Percentiles rank a stretch among this genome's conserved stretches.
phyloP scores from a whole-genome alignment of 139 green algal species.

The Pseudopediastrum boryanum region DNA sequence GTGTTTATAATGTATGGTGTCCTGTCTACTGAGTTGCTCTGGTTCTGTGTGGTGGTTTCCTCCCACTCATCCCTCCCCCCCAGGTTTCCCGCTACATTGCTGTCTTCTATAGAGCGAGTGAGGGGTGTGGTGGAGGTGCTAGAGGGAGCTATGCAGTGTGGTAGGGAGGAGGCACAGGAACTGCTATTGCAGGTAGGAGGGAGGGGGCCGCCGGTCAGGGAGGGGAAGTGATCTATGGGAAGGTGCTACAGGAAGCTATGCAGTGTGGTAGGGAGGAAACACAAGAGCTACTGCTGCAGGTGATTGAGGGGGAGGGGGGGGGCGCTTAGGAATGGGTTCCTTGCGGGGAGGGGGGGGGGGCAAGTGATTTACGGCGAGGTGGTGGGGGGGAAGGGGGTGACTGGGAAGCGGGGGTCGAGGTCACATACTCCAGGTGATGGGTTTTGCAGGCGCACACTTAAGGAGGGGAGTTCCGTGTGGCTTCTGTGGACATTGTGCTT shows the following conservation, averaged over 20 bases:
- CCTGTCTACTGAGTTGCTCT: not conserved
- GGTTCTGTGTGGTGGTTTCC: not conserved
- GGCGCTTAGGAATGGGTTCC: not conserved
- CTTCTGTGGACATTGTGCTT: not conserved
- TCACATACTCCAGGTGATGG: not conserved
- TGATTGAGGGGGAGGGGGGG: not conserved
- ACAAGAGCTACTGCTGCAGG: slow-evolving; percentile 31
- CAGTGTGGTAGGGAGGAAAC: slow-evolving; percentile 4
- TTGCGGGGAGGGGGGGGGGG: too few species aligned
- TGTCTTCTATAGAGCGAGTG: not conserved
- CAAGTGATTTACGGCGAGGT: too few species aligned
- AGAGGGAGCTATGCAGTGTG: not conserved
- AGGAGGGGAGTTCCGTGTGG: not conserved
- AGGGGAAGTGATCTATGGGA: too few species aligned
- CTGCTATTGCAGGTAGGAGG: slow-evolving; percentile 26
- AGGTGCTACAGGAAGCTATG: not conserved
- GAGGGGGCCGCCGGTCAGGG: not conserved
- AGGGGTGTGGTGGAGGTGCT: not conserved
- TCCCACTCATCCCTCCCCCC: slow-evolving; percentile 11
- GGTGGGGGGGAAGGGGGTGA: too few species aligned
- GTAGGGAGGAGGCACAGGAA: slow-evolving; percentile 9
- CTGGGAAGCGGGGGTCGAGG: not conserved
- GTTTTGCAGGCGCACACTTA: not conserved
- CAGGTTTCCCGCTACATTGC: too few species aligned
- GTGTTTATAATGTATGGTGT: not conserved